A percentile compares a stretch with the other conserved stretches of the same genome.
phyloP scores from a whole-genome alignment of 345 rosid genomes.

The Lenwebbia sp. region DNA sequence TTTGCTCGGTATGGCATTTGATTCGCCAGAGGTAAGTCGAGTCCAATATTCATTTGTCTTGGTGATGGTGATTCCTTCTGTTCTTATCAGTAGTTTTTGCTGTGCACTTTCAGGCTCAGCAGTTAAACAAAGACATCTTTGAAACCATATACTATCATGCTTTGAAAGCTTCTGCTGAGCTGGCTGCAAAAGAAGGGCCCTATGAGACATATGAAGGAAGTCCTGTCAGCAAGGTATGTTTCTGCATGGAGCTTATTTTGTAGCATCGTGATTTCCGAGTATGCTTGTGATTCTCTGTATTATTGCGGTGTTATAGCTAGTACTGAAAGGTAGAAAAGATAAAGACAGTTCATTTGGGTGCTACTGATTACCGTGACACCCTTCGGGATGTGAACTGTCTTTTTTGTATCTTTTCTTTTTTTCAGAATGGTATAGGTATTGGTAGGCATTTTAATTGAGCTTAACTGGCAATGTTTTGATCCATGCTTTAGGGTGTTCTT shows the following conservation, averaged over 20 bases:
- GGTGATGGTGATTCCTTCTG: neutral
- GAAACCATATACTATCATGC: constrained; percentile 89
- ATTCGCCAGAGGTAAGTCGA: constrained; percentile 62
- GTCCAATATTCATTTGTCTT: neutral
- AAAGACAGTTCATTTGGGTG: neutral
- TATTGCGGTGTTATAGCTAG: neutral
- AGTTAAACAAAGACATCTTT: constrained; percentile 81
- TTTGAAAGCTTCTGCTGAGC: constrained; percentile 57
- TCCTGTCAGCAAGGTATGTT: constrained; percentile 87
- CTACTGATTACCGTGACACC: neutral
- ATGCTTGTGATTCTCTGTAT: neutral
- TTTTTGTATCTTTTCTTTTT: neutral
- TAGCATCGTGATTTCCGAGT: neutral
- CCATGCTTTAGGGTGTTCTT: constrained; percentile 53
- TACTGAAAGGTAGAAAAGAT: neutral
- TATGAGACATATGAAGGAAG: constrained; percentile 76
- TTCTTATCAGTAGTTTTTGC: neutral
- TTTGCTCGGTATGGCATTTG: constrained; percentile 87
- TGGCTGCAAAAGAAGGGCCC: constrained; percentile 62
- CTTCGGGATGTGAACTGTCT: neutral
- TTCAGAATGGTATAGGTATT: neutral
- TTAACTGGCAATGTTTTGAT: neutral
- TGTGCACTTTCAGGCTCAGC: constrained; percentile 51
- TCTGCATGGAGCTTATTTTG: neutral
- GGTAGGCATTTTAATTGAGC: neutral